Conservation (phyloP, 768 basidiomycete species). For the Termitomyces sp. region DNA sequence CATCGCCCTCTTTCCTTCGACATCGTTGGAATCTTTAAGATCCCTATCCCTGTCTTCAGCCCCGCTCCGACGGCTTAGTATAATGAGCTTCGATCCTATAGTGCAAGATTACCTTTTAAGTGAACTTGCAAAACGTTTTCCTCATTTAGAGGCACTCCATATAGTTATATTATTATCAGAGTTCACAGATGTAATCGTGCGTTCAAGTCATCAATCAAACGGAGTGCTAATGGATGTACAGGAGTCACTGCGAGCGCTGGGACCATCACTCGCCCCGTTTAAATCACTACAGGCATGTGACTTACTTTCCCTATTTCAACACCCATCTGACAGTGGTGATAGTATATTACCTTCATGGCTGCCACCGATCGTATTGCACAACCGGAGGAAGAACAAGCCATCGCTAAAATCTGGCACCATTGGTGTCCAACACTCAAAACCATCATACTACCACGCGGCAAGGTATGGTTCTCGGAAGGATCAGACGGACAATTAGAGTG, state of each 20-base stretch:
- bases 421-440: constrained; percentile 61
- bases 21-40: constrained; percentile 37
- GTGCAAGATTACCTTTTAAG: constrained; percentile 41
- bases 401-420: constrained; percentile 53
- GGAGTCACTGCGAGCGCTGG: constrained; percentile 40
- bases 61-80: constrained; percentile 46
- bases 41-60: constrained; percentile 35
- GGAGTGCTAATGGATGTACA: constrained; percentile 13
- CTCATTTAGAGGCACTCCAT: constrained; percentile 55
- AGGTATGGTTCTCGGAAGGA: constrained; percentile 53
- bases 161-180: constrained; percentile 52
- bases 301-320: neutral
- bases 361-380: constrained; percentile 26
- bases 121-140: constrained; percentile 44
- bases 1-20: constrained; percentile 45
- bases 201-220: neutral
- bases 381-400: constrained; percentile 40
- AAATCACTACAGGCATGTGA: constrained; percentile 30
- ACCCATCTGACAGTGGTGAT: constrained; percentile 5
- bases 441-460: constrained; percentile 60
- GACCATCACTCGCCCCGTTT: constrained; percentile 38
- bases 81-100: constrained; percentile 53
- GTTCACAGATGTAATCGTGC: constrained; percentile 40
- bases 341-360: constrained; percentile 63
- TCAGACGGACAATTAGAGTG: constrained; percentile 21